Evolutionary conservation across 169 alveolate species (phyloP).

Genomic region (Plasmodium vinckei): DNA sequence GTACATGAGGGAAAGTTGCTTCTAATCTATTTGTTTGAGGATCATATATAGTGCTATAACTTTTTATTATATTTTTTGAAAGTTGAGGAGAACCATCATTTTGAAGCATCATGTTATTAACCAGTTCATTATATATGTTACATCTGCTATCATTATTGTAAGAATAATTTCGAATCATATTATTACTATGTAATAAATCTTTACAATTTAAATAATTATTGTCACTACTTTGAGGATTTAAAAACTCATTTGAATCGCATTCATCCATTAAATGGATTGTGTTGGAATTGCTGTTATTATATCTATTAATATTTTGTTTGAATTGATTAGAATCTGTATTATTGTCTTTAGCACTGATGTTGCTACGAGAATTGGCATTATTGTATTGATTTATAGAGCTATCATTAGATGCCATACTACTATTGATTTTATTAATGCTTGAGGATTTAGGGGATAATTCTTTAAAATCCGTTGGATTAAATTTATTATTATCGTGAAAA

Average conservation of each 20-base stretch:
- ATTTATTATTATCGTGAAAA: constrained; percentile 2
- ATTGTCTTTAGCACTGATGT: too few species aligned
- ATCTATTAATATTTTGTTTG: not conserved
- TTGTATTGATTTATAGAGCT: not conserved
- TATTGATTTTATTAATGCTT: not conserved
- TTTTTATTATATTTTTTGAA: constrained; percentile 8
- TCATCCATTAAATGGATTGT: too few species aligned
- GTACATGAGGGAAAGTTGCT: not conserved
- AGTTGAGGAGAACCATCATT: not conserved
- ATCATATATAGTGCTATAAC: constrained; percentile 3
- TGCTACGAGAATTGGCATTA: not conserved
- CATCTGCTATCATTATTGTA: not conserved
- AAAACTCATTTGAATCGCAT: too few species aligned
- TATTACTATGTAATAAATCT: too few species aligned
- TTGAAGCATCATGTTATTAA: not conserved
- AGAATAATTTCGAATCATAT: too few species aligned
- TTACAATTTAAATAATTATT: too few species aligned
- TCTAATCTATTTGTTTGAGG: not conserved
- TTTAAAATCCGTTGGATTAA: too few species aligned
- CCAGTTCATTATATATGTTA: not conserved
- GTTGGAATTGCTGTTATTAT: not conserved
- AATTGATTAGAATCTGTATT: too few species aligned
- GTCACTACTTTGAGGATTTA: too few species aligned
- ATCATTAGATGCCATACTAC: not conserved
- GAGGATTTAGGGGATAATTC: too few species aligned